These are phyloP conservation scores for Iberis amara DNA, from an alignment of 441 rosid genomes.

Conservation along the genomic window DNA sequence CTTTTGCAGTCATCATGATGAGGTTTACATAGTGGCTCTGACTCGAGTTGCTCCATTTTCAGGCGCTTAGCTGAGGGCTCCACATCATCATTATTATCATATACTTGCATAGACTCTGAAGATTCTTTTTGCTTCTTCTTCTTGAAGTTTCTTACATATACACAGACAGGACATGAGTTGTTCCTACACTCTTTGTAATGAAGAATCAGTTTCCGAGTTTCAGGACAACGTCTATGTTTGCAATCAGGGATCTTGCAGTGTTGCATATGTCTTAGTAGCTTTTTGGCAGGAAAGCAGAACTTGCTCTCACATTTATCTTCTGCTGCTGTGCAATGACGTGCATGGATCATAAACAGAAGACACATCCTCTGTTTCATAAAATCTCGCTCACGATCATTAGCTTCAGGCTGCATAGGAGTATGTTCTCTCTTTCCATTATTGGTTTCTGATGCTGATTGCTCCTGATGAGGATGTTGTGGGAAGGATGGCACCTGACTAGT, in stretches of 20 bases:
- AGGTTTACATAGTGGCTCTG: conserved; percentile 30
- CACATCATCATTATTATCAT: conserved; percentile 41
- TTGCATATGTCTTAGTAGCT: conserved; percentile 57
- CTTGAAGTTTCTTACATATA: conserved; percentile 51
- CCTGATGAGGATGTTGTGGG: conserved; percentile 11
- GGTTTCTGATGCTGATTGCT: conserved; percentile 1
- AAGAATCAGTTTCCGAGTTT: conserved; percentile 46
- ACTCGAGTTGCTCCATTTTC: conserved; percentile 52
- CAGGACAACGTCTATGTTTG: conserved; percentile 56
- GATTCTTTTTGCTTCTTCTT: conserved; percentile 39
- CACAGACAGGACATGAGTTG: conserved; percentile 65
- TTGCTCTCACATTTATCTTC: conserved; percentile 58
- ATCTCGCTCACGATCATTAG: conserved; percentile 29
- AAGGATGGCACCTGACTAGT: conserved; percentile 11
- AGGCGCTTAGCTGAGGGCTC: conserved; percentile 70
- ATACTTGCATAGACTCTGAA: conserved; percentile 33
- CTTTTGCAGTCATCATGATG: conserved; percentile 30
- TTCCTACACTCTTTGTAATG: conserved; percentile 62
- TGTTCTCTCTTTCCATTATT: conserved; percentile 21
- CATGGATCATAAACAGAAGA: conserved; percentile 75
- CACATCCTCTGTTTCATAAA: conserved; percentile 55
- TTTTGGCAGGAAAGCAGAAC: conserved; percentile 48
- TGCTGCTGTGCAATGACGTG: conserved; percentile 62
- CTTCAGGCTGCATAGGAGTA: conserved; percentile 54
- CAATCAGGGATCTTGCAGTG: conserved; percentile 53